A percentile compares a stretch with the other conserved stretches of the same genome.
Evolutionary conservation across 495 filamentous ascomycete species (phyloP).

Genomic region (Poronia punctata): DNA sequence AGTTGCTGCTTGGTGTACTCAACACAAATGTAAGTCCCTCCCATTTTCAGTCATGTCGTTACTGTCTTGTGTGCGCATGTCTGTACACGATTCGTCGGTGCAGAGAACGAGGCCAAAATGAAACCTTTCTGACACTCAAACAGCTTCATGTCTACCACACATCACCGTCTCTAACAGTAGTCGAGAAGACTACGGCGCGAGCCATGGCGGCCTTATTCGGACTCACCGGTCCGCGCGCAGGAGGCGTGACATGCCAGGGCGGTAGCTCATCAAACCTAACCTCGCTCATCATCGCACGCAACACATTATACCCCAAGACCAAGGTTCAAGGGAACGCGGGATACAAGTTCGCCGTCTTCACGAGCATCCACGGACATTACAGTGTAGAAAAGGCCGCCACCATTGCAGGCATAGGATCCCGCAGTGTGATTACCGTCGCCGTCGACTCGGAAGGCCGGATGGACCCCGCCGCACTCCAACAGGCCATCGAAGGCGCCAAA

Average conservation of each 20-base stretch:
- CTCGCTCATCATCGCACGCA: constrained; percentile 83
- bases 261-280: constrained; percentile 81
- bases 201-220: constrained; percentile 71
- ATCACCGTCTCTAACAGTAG: constrained; percentile 76
- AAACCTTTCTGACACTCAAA: constrained; percentile 13
- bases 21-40: constrained; percentile 71
- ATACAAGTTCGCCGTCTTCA: constrained; percentile 75
- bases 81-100: background rate
- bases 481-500: constrained; percentile 50
- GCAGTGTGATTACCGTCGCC: constrained; percentile 63
- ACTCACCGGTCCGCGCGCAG: constrained; percentile 62
- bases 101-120: background rate
- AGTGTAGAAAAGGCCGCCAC: constrained; percentile 90
- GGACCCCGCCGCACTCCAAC: constrained; percentile 56
- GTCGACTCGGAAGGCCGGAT: constrained; percentile 69
- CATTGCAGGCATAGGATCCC: constrained; percentile 73
- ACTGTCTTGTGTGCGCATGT: too few species aligned
- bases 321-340: constrained; percentile 62
- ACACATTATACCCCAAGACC: constrained; percentile 69
- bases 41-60: background rate
- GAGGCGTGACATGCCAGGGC: constrained; percentile 82
- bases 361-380: constrained; percentile 84
- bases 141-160: constrained; percentile 79
- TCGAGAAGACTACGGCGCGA: constrained; percentile 71
- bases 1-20: constrained; percentile 71